Percentiles rank a stretch among this genome's conserved stretches.
Conservation (phyloP, 2,329 filamentous ascomycete species). For the Botrytis elliptica region DNA sequence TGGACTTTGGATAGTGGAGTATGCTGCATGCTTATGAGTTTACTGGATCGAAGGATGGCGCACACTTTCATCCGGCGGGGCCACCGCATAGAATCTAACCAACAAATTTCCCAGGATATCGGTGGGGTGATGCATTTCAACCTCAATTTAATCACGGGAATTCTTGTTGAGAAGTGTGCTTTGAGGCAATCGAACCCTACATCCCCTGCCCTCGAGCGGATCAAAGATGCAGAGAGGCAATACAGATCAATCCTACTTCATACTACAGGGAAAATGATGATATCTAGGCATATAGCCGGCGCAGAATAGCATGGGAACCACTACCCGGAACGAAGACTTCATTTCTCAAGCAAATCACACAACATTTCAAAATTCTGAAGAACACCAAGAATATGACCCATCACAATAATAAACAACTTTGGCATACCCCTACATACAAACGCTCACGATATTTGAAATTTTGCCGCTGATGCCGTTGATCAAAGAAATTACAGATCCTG, state of each 20-base stretch:
- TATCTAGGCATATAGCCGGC: not conserved
- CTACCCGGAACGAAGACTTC: not conserved
- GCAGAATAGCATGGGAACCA: not conserved
- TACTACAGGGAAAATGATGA: not conserved
- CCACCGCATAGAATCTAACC: constrained; percentile 8
- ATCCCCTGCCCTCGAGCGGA: not conserved
- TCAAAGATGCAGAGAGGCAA: not conserved
- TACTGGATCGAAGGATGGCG: not conserved
- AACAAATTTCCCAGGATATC: not conserved
- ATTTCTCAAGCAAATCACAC: not conserved
- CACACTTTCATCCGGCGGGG: constrained; percentile 5
- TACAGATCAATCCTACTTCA: not conserved
- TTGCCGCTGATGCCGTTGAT: not conserved
- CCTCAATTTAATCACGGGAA: not conserved
- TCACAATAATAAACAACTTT: constrained; percentile 5
- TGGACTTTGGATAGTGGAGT: constrained; percentile 8
- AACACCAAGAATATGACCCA: constrained; percentile 4
- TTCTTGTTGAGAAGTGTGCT: not conserved
- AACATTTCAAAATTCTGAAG: not conserved
- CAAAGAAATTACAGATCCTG: constrained; percentile 9
- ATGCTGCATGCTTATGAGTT: not conserved
- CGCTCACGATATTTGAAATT: not conserved
- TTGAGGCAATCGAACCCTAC: not conserved
- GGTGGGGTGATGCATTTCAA: not conserved
- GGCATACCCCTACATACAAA: constrained; percentile 17